Evolutionary conservation across 495 filamentous ascomycete genomes (phyloP), one percentile per base, ranked within the genome.

Genomic region (Massariosphaeria phaeospora): DNA sequence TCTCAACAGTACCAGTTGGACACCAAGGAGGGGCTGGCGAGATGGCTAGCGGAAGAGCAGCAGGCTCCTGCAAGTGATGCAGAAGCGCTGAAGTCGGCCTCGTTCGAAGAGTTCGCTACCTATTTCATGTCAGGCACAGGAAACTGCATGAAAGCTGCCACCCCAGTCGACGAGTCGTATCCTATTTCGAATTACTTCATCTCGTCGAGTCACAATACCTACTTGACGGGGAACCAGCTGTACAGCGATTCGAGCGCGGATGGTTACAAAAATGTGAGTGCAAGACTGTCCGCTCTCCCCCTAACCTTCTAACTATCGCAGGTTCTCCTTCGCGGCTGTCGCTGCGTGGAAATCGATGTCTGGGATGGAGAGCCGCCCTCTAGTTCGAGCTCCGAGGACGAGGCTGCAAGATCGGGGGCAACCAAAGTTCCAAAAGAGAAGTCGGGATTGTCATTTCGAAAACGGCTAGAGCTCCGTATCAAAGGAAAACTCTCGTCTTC

Each of bases 261-360:
- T 44, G 83, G 86, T 17, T 97, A 96, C 72, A 87, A 79, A 57
- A 84, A 84, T 64, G 90, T 93, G 64, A 66, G 79, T 74, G 31
- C 34, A 20, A 42, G 11, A 35, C 36, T 46, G 25, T n/a, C 11
- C n/a, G 13, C 26, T 30, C 10, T 18, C 3, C 31, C 33, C 6
- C 25, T 11, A 27, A 30, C 29, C 25, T 46, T 31, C 45, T 66
- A 21, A 58, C 17, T 45, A 31, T 9, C 33, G 5, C 59, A 85
- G 80, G 80, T 79, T 13, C 79, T 96, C 29, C 70, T 83, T 9
- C 78, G 83, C 20, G 89, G 91, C n/a, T 93, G 91, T 57, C 82
- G 91, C 15, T 96, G 89, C 54, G 87, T 96, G 45, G 91, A 96
- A 72, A 89, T 97, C 54, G 91, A 97, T 62, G 89, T 96, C 7